Percentiles rank a stretch among this genome's conserved stretches.
Evolutionary conservation across 352 stramenopile genomes (phyloP).

Genomic region (Globisporangium megalacanthum): DNA sequence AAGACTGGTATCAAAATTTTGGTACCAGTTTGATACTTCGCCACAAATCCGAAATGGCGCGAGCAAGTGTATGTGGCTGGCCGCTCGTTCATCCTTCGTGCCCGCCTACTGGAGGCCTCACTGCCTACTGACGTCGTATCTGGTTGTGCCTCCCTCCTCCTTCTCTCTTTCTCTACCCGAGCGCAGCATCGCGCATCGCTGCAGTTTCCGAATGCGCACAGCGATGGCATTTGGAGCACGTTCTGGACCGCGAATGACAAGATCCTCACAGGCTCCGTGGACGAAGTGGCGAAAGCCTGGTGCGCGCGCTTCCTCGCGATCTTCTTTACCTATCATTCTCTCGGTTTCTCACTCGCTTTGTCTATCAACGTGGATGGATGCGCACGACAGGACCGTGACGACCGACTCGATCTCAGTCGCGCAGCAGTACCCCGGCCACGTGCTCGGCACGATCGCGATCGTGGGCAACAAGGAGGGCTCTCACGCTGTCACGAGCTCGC

Average conservation of each 20-base stretch:
- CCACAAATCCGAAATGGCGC: too few species aligned
- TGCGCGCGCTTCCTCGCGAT: conserved; percentile 10
- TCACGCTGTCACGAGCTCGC: conserved; percentile 69
- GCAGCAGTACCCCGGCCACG: conserved; percentile 80
- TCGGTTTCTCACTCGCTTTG: neutral
- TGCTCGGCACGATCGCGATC: conserved; percentile 83
- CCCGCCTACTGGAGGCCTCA: too few species aligned
- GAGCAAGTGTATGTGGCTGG: conserved; percentile 14
- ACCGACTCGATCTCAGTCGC: conserved; percentile 66
- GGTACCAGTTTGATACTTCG: too few species aligned
- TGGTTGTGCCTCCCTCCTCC: neutral
- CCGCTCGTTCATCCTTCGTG: neutral
- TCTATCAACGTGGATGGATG: too few species aligned
- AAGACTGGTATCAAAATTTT: too few species aligned
- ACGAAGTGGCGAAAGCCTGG: conserved; percentile 86
- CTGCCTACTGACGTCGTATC: too few species aligned
- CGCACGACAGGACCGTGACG: conserved; percentile 43
- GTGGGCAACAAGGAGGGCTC: conserved; percentile 76
- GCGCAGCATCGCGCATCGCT: conserved; percentile 72
- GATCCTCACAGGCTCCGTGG: conserved; percentile 84
- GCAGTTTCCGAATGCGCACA: conserved; percentile 80
- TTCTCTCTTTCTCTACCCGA: too few species aligned
- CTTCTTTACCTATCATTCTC: neutral
- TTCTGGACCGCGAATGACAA: conserved; percentile 87
- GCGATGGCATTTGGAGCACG: conserved; percentile 85